A percentile compares a stretch with the other conserved stretches of the same genome.
Evolutionary conservation across 208 protist genomes (phyloP).

Genomic region (Crithidia mellificae): DNA sequence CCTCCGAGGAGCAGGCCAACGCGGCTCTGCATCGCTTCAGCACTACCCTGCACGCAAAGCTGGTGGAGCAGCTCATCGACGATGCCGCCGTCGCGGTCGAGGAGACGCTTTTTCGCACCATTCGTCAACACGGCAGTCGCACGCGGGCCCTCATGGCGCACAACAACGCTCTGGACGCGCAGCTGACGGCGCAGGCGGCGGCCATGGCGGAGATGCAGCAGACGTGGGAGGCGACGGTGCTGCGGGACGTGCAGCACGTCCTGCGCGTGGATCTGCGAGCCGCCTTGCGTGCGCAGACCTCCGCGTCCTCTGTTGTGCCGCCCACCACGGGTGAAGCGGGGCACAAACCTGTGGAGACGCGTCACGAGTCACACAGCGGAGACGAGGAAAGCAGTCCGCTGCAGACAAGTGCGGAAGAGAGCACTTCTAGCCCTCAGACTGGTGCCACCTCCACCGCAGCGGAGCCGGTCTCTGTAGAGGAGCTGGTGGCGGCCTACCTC

Average conservation of each 20-base stretch:
- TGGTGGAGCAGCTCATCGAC: conserved; percentile 37
- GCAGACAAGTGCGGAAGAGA: too few species aligned
- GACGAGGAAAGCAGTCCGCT: background rate
- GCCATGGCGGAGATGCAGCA: conserved; percentile 16
- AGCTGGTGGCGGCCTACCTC: conserved; percentile 34
- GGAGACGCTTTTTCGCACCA: conserved; percentile 23
- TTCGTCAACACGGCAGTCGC: conserved; percentile 23
- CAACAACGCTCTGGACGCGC: conserved; percentile 15
- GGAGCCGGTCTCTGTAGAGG: conserved; percentile 12
- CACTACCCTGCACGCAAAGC: conserved; percentile 30
- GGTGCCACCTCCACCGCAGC: too few species aligned
- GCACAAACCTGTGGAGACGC: background rate
- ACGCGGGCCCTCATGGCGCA: conserved; percentile 23
- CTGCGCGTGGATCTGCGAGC: conserved; percentile 27
- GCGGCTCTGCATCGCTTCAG: conserved; percentile 29
- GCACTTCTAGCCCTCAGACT: too few species aligned
- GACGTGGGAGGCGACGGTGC: conserved; percentile 14
- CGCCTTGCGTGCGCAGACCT: background rate
- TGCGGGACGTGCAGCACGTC: conserved; percentile 24
- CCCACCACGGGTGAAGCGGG: background rate
- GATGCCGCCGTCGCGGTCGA: conserved; percentile 25
- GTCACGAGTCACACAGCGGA: background rate
- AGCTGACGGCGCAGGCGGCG: conserved; percentile 13
- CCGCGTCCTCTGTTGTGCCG: background rate
- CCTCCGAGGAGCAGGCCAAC: conserved; percentile 23